Evolutionary conservation across 1,139 yeast genomes (phyloP).

Genomic region (Sugiyamaella novakii): DNA sequence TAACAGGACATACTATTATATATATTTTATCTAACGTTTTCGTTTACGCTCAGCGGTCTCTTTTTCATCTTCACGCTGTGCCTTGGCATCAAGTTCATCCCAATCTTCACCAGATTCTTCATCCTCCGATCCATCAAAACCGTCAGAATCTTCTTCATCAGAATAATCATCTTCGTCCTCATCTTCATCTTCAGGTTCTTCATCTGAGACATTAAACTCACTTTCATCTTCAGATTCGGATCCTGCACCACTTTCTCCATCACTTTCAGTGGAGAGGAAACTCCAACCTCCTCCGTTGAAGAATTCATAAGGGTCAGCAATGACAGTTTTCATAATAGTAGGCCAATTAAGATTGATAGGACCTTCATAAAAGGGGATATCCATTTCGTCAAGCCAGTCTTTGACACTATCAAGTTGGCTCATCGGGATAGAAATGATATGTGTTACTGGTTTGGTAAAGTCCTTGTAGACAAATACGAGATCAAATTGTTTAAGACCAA

Average conservation of each 20-base stretch:
- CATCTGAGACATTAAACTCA: constrained; percentile 43
- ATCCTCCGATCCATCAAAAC: constrained; percentile 32
- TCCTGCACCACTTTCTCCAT: constrained; percentile 51
- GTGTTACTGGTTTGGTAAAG: constrained; percentile 82
- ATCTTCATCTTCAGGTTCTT: constrained; percentile 35
- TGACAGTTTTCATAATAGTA: constrained; percentile 90
- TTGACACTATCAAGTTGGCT: constrained; percentile 89
- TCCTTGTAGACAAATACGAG: constrained; percentile 94
- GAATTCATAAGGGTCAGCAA: constrained; percentile 91
- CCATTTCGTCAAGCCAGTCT: constrained; percentile 95
- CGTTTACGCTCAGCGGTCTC: constrained; percentile 28
- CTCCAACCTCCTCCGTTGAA: constrained; percentile 95
- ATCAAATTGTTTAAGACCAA: constrained; percentile 95
- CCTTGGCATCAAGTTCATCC: constrained; percentile 45
- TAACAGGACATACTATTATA: not conserved
- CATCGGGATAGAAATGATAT: constrained; percentile 93
- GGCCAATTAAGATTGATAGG: constrained; percentile 96
- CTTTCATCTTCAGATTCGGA: constrained; percentile 50
- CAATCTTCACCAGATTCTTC: constrained; percentile 44
- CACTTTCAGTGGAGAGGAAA: constrained; percentile 67
- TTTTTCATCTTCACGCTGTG: constrained; percentile 37
- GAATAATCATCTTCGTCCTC: constrained; percentile 43
- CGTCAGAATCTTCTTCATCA: constrained; percentile 39
- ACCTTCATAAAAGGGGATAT: constrained; percentile 92
- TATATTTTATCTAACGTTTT: constrained; percentile 22